Evolutionary conservation across 2,329 filamentous ascomycete species (phyloP).

Genomic region (Magnaporthiopsis incrustans): DNA sequence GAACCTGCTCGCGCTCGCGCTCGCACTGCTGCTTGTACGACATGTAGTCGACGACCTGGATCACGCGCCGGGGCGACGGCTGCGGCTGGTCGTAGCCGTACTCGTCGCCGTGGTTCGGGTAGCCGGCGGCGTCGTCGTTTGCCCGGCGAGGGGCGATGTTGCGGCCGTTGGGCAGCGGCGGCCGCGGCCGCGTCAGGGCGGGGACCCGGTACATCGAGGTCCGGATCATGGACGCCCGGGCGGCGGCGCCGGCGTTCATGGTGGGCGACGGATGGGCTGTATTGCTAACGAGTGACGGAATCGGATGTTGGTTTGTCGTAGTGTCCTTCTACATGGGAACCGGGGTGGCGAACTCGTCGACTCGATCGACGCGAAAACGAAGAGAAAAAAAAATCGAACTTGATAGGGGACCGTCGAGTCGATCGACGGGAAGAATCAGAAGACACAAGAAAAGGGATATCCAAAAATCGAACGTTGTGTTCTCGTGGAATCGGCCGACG

Average conservation of each 20-base stretch:
- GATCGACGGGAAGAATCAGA: neutral
- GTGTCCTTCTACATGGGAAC: neutral
- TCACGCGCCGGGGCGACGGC: neutral
- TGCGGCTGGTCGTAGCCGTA: neutral
- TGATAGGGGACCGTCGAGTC: neutral
- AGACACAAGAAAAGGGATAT: too few species aligned
- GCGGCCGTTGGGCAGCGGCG: neutral
- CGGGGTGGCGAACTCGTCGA: too few species aligned
- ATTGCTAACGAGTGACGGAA: neutral
- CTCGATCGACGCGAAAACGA: too few species aligned
- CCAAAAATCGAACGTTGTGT: too few species aligned
- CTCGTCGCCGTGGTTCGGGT: neutral
- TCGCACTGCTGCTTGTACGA: conserved; percentile 3
- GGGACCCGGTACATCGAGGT: neutral
- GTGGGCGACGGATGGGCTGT: neutral
- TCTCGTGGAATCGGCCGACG: neutral
- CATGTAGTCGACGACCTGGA: conserved; percentile 6
- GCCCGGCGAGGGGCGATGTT: neutral
- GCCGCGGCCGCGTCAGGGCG: neutral
- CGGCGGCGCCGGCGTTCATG: conserved; percentile 7
- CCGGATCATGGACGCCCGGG: conserved; percentile 5
- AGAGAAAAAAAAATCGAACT: neutral
- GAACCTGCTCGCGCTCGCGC: neutral
- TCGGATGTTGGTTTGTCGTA: too few species aligned
- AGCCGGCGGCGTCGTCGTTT: neutral